phyloP scores from a whole-genome alignment of 1,284 basidiomycete genomes.

The Psilocybe mexicana region DNA sequence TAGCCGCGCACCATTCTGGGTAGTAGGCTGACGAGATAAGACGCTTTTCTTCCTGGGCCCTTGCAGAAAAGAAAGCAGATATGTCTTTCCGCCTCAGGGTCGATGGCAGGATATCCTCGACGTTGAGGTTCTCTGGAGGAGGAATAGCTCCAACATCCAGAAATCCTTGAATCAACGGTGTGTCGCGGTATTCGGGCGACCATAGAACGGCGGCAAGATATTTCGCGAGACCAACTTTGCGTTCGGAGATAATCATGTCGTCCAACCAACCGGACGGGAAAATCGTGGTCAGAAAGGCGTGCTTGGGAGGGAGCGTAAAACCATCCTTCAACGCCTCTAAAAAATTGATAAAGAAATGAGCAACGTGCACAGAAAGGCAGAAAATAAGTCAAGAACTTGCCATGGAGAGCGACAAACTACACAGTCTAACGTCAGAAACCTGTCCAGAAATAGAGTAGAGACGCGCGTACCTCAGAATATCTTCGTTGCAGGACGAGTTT shows the following conservation, averaged over 20 bases:
- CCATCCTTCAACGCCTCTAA: slow-evolving; percentile 34
- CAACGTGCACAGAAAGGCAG: too few relatives aligned
- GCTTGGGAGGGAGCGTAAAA: slow-evolving; percentile 46
- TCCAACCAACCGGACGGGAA: slow-evolving; percentile 50
- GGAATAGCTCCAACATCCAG: slow-evolving; percentile 18
- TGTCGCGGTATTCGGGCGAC: slow-evolving; percentile 29
- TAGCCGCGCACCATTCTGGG: slow-evolving; percentile 62
- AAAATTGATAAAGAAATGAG: slow-evolving; percentile 12
- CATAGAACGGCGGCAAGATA: slow-evolving; percentile 41
- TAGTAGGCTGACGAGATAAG: slow-evolving; percentile 34
- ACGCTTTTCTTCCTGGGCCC: slow-evolving; percentile 3
- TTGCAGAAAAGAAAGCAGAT: slow-evolving; percentile 1
- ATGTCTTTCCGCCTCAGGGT: slow-evolving; percentile 36
- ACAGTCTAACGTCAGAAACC: not conserved
- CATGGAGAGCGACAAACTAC: slow-evolving; percentile 45
- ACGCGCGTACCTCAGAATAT: slow-evolving; percentile 45
- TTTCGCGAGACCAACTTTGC: slow-evolving; percentile 43
- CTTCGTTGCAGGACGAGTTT: slow-evolving; percentile 37
- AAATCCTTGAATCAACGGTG: slow-evolving; percentile 37
- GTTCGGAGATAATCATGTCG: slow-evolving; percentile 48
- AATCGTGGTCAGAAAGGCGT: slow-evolving; percentile 42
- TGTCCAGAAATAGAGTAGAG: slow-evolving; percentile 1
- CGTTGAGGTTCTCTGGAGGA: slow-evolving; percentile 25
- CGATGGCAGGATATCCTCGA: slow-evolving; percentile 42
- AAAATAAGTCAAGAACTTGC: not conserved